Evolutionary conservation across 139 green algal genomes (phyloP), one percentile per base, ranked within the genome.

Genomic region (Mesotaenium endlicherianum): DNA sequence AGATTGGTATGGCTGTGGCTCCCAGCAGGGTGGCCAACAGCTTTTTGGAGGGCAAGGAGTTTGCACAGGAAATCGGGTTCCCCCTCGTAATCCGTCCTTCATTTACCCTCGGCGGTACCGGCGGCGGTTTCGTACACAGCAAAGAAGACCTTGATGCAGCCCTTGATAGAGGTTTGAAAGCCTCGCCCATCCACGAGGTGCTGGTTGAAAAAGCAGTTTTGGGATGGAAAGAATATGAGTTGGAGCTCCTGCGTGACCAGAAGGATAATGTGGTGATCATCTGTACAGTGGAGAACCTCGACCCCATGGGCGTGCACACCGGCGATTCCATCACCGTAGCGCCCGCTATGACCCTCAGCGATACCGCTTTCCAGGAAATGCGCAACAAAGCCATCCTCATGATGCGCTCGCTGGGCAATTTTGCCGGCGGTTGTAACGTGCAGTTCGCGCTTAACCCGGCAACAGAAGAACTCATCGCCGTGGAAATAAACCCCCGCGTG

Each of bases 401-500:
- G 89, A 97, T 97, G 80, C 91, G 96, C 31, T 94, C 98, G 90
- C 98, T 99, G 92, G 96, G 96, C 40, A 96, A 98, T 4, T 96
- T 98, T 93, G 98, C 95, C 78, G 96, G 96, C 43, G 95, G 94
- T 71, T 95, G 88, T 77, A 98, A 99, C 87, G 96, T 99, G 82
- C 95, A 98, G 90, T 97, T 98, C 91, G 91, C 92, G 26, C 92
- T 99, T 88, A 98, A 99, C 90, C 96, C 96, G 20, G 90, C 81
- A 6, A 77, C 95, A 87, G 94, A 93, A 69, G 91, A 98, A 86
- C 90, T 98, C 85, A 95, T 97, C 87, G 97, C 98, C 91, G 98
- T 99, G 71, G 96, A 99, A 91, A 99, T 99, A 96, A 99, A 99
- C 91, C 96, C 96, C 0, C 94, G 96, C 74, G 96, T 99, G 55